Evolutionary conservation across 2,329 filamentous ascomycete species (phyloP), one percentile per base, ranked within the genome.

Genomic region (Pseudogymnoascus sp.): DNA sequence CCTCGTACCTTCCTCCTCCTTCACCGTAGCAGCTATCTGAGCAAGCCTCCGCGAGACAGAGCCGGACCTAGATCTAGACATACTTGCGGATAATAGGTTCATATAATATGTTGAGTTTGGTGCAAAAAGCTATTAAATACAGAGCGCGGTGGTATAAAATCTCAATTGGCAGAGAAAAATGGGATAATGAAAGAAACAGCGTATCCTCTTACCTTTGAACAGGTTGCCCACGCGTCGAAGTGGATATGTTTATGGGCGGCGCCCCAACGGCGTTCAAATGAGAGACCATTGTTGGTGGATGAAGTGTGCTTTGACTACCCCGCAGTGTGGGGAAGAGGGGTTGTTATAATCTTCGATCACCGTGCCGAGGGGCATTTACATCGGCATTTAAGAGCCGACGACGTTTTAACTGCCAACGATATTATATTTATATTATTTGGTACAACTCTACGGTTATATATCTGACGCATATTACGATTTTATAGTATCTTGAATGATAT

Each of bases 1-100:
- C 2, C 66, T 66, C 2, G 66, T n/a, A 14, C 29, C 49, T 5
- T 55, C 29, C 10, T 55, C 49, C 6, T 19, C 33, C n/a, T 33
- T 55, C 31, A 72, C 58, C 35, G 67, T 68, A 58, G 69, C 68
- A 6, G 63, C 67, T 59, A 71, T 65, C 60, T 71, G 63, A 3
- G 63, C 66, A n/a, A 71, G 63, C 12, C 69, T 55, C 19, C 33
- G n/a, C 10, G 49, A 55, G n/a, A 19, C 29, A 33, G 45, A 52
- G 3, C n/a, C 26, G 3, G 43, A 41, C 16, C n/a, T 21, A 21
- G 41, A 45, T n/a, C 12, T 6, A 26, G 41, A 55, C 49, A 55
- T 55, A 33, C 19, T 55, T 7, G 29, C 29, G 11, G 16, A 21
- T 19, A 55, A 55, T 55, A n/a, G 26, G 8, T 33, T 21, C 49